phyloP scores from a whole-genome alignment of 1,284 basidiomycete genomes.

The Cryptococcus sp. region DNA sequence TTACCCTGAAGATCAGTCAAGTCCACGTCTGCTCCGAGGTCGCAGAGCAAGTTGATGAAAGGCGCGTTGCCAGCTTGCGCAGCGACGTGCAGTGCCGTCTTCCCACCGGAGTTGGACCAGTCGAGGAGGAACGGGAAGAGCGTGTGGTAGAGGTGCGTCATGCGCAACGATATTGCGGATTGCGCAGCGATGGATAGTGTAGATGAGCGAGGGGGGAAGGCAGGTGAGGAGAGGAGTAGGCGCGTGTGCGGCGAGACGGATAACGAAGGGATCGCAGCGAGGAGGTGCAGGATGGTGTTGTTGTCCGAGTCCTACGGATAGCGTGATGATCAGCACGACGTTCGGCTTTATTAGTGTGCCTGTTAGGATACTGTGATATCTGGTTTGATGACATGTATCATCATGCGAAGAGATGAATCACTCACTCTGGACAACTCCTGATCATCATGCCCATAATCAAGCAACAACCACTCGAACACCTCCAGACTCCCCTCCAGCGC shows the following conservation, averaged over 20 bases:
- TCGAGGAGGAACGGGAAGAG: conserved; percentile 72
- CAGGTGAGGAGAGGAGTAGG: conserved; percentile 28
- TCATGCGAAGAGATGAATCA: conserved; percentile 15
- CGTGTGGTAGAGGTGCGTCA: conserved; percentile 42
- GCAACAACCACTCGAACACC: conserved; percentile 82
- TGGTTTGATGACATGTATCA: background rate
- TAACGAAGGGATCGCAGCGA: conserved; percentile 70
- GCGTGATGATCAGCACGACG: background rate
- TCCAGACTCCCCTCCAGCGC: conserved; percentile 81
- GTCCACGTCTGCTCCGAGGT: conserved; percentile 83
- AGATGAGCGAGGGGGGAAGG: conserved; percentile 28
- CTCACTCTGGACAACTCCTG: conserved; percentile 81
- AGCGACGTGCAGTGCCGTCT: conserved; percentile 85
- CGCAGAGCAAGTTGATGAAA: conserved; percentile 71
- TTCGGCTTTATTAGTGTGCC: no score
- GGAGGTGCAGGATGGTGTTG: conserved; percentile 84
- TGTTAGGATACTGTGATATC: no score
- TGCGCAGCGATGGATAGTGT: conserved; percentile 24
- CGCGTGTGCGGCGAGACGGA: conserved; percentile 32
- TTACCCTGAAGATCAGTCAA: conserved; percentile 87
- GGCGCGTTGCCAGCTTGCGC: conserved; percentile 85
- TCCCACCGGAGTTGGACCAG: conserved; percentile 85
- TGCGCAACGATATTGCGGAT: conserved; percentile 28
- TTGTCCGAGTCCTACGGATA: conserved; percentile 73
- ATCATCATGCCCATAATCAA: conserved; percentile 83